Evolutionary conservation across 192 early-diverging fungal genomes (phyloP).

Genomic region (Gryganskiella cystojenkinii): DNA sequence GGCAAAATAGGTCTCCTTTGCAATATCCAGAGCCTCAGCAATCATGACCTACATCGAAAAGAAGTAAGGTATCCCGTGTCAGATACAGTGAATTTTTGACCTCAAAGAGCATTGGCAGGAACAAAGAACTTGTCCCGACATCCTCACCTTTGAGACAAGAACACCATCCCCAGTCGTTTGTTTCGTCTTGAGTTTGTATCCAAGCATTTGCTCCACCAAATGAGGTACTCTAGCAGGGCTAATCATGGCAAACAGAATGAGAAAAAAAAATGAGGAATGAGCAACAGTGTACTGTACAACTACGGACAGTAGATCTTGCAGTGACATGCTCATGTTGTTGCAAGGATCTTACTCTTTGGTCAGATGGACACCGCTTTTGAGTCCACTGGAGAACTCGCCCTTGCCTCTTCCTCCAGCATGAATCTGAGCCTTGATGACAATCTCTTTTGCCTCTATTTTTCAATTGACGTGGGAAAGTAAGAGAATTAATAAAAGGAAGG

Average conservation of each 20-base stretch:
- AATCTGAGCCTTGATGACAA: constrained; percentile 51
- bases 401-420: constrained; percentile 44
- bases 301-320: neutral
- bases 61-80: neutral
- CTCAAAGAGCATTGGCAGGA: too few relatives aligned
- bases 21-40: constrained; percentile 40
- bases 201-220: constrained; percentile 40
- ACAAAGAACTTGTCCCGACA: neutral
- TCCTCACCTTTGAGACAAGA: constrained; percentile 35
- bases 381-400: constrained; percentile 47
- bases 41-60: constrained; percentile 27
- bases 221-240: constrained; percentile 38
- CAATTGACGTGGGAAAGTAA: neutral
- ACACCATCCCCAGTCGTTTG: constrained; percentile 38
- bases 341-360: constrained; percentile 31
- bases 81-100: neutral
- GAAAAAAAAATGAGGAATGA: neutral
- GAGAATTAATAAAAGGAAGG: neutral
- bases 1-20: constrained; percentile 47
- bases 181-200: constrained; percentile 45
- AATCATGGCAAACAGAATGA: neutral
- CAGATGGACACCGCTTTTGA: constrained; percentile 46
- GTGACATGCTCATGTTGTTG: neutral
- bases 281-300: too few relatives aligned
- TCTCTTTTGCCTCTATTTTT: constrained; percentile 33